phyloP scores from a whole-genome alignment of 768 basidiomycete genomes.

The Ramaria rubella region DNA sequence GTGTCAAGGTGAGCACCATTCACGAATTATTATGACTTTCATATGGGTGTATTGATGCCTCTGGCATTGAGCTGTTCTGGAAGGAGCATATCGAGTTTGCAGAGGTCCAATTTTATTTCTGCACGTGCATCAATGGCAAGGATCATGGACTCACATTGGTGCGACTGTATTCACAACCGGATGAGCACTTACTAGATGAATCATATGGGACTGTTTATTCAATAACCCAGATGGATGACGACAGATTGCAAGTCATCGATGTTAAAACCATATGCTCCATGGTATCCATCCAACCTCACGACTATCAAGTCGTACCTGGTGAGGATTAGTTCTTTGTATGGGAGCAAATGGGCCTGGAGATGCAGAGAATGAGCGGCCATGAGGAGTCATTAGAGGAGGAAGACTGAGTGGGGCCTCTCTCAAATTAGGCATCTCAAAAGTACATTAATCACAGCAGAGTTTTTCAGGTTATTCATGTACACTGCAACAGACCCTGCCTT shows the following conservation, averaged over 20 bases:
- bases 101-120: neutral
- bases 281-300: neutral
- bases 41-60: no score
- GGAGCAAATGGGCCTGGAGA: no score
- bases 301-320: neutral
- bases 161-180: neutral
- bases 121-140: neutral
- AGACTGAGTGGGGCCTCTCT: neutral
- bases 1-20: slow-evolving; percentile 15
- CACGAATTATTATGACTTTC: neutral
- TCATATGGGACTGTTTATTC: neutral
- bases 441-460: no score
- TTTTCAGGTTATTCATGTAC: no score
- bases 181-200: neutral
- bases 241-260: neutral
- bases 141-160: neutral
- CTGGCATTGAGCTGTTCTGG: no score
- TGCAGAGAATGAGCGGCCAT: neutral
- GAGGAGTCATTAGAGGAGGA: neutral
- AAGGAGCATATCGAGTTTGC: neutral
- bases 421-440: neutral
- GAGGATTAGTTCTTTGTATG: neutral
- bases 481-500: no score
- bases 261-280: neutral
- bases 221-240: neutral